Base-by-base conservation (phyloP, 139 green algal species). In the Chlorella sp. region DNA sequence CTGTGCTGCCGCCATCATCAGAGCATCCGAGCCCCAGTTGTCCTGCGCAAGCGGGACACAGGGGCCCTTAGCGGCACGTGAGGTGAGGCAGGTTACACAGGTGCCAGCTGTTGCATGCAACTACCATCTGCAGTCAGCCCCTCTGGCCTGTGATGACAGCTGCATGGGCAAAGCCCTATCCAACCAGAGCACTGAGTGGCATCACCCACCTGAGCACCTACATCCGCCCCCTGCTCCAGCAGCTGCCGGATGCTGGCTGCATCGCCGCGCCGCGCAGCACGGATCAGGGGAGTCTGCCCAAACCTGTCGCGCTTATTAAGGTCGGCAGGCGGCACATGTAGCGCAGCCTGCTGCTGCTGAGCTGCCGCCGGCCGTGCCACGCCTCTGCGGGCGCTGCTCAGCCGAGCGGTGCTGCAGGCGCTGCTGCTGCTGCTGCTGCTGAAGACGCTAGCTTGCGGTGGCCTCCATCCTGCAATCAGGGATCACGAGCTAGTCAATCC, bases 201-300 rank as follows among this genome's bases (percentile, higher is more conserved):
- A n/a, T n/a, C 51, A 24, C 51, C 51, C 51, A 60, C 51, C 51
- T 60, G 51, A 60, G 51, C 51, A 60, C 24, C 14, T 6, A 78
- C 72, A 26, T 78, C 72, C 34, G 43, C 72, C 1, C 72, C 72
- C 41, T 60, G 72, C 72, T 38, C 72, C 72, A 78, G 43, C 41
- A 78, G 43, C 72, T 20, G 72, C 72, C 40, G 41, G 1, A 78
- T 38, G 43, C 36, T 44, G 72, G 72, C 72, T 16, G 9, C 40
- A 2, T 56, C 13, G 16, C 72, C 72, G 16, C 24, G 26, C 14
- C 34, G 24, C 30, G 72, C 72, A 41, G 72, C 72, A 43, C 67
- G 67, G 30, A 73, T 26, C 67, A 73, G 67, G 67, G 67, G 13
- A 11, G 67, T 73, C 67, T 73, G 67, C 16, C 67, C 67, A 41